Conservation (phyloP, 202 grass and related monocot genomes). For the Schoenoplectus tabernaemontani region DNA sequence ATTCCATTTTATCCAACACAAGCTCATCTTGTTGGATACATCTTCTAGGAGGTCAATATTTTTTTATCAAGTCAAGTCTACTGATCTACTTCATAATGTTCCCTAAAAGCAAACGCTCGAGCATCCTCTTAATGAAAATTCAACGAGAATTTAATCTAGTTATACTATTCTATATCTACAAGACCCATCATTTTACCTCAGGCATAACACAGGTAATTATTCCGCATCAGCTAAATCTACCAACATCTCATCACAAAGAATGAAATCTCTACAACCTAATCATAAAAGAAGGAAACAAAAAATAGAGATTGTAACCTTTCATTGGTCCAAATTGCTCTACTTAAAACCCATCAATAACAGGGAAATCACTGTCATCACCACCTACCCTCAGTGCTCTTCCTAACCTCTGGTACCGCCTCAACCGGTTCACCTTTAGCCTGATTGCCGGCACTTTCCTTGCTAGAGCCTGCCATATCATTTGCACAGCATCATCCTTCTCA, state of each 20-base stretch:
- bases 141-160: slow-evolving; percentile 11
- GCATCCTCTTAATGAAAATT: neutral
- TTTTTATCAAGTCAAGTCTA: neutral
- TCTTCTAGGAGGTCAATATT: neutral
- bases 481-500: slow-evolving; percentile 63
- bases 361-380: slow-evolving; percentile 17
- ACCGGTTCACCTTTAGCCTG: slow-evolving; percentile 54
- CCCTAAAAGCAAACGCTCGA: neutral
- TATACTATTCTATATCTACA: neutral
- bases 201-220: neutral
- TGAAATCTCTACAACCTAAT: slow-evolving; percentile 6
- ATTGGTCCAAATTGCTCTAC: neutral
- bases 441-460: slow-evolving; percentile 60
- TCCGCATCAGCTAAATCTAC: neutral
- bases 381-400: slow-evolving; percentile 23
- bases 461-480: slow-evolving; percentile 90
- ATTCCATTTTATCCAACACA: neutral
- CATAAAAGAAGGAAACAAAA: neutral
- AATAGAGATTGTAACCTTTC: neutral
- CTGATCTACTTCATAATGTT: neutral
- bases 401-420: slow-evolving; percentile 51
- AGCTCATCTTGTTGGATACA: neutral
- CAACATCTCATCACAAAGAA: slow-evolving; percentile 2
- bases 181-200: neutral
- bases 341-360: slow-evolving; percentile 16